Percentiles rank a stretch among this genome's conserved stretches.
These are phyloP conservation scores for Setomelanomma holmii DNA, from an alignment of 2,329 filamentous ascomycete genomes.

Conservation along the genomic window DNA sequence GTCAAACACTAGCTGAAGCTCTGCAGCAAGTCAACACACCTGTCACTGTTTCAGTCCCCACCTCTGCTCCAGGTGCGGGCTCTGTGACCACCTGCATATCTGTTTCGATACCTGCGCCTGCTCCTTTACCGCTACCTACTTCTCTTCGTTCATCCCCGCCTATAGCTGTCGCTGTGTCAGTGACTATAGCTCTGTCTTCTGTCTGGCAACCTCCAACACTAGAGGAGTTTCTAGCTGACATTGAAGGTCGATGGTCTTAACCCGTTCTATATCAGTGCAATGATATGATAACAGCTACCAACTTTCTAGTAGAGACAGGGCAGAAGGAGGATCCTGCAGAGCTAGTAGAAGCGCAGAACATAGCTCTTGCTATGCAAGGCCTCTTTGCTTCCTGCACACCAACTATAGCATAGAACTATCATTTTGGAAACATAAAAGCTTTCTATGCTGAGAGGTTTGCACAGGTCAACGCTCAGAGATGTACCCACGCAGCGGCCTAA, in stretches of 20 bases:
- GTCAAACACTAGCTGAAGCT: slow-evolving; percentile 12
- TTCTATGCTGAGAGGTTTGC: slow-evolving; percentile 22
- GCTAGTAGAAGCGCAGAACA: slow-evolving; percentile 16
- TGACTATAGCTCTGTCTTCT: slow-evolving; percentile 7
- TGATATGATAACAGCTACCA: slow-evolving; percentile 16
- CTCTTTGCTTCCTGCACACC: slow-evolving; percentile 12
- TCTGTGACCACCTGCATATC: slow-evolving; percentile 15
- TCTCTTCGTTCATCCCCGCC: slow-evolving; percentile 10
- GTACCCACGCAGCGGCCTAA: slow-evolving; percentile 8
- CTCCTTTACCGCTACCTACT: slow-evolving; percentile 9
- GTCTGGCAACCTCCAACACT: slow-evolving; percentile 12
- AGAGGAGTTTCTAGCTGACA: slow-evolving; percentile 12
- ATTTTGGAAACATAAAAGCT: slow-evolving; percentile 21
- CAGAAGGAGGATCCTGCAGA: slow-evolving; percentile 15
- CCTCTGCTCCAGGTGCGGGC: slow-evolving; percentile 5
- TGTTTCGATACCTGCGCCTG: slow-evolving; percentile 13
- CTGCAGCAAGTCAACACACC: slow-evolving; percentile 10
- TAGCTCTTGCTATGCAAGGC: slow-evolving; percentile 15
- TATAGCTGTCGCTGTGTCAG: slow-evolving; percentile 13
- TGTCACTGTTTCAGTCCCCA: slow-evolving; percentile 12
- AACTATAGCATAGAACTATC: slow-evolving; percentile 23
- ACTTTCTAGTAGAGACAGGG: slow-evolving; percentile 18
- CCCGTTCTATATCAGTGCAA: slow-evolving; percentile 16
- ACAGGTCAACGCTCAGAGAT: slow-evolving; percentile 11
- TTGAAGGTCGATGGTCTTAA: slow-evolving; percentile 8